These are phyloP conservation scores for Zoysia pacifica DNA, from an alignment of 176 grass and related monocot species.

Conservation along the genomic window DNA sequence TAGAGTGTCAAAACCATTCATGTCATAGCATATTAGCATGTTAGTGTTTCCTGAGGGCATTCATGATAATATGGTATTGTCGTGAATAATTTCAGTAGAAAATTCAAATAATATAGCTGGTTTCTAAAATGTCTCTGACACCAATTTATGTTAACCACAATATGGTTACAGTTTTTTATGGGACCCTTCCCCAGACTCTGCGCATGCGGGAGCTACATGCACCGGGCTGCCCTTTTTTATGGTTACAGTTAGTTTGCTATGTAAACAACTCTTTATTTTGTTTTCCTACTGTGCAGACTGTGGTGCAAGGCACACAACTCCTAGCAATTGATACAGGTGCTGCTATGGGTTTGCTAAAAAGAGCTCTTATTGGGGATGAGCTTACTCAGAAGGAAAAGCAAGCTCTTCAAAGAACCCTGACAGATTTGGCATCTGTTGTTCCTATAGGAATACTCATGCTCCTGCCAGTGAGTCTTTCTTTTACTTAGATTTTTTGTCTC, in stretches of 20 bases:
- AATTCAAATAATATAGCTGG: conserved; percentile 7
- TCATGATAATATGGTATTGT: conserved; percentile 20
- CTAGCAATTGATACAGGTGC: conserved; percentile 90
- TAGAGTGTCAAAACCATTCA: not conserved
- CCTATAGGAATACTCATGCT: conserved; percentile 99
- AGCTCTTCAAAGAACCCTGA: conserved; percentile 97
- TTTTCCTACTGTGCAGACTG: conserved; percentile 58
- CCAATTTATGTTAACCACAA: not conserved
- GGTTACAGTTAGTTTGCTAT: conserved; percentile 7
- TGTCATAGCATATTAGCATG: not conserved
- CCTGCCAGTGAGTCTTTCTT: conserved; percentile 80
- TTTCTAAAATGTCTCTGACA: not conserved
- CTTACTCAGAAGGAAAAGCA: conserved; percentile 95
- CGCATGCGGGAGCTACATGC: too few species aligned
- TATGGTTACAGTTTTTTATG: not conserved
- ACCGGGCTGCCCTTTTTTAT: not conserved
- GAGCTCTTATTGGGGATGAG: conserved; percentile 92
- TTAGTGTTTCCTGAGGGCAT: conserved; percentile 27
- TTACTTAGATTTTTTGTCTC: not conserved
- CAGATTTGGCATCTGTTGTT: conserved; percentile 95
- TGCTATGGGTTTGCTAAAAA: conserved; percentile 78
- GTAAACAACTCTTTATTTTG: conserved; percentile 24
- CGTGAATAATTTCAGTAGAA: not conserved
- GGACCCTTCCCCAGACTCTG: too few species aligned
- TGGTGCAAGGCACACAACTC: conserved; percentile 92